Conservation (phyloP, 768 basidiomycete genomes). For the Cubamyces lactineus region DNA sequence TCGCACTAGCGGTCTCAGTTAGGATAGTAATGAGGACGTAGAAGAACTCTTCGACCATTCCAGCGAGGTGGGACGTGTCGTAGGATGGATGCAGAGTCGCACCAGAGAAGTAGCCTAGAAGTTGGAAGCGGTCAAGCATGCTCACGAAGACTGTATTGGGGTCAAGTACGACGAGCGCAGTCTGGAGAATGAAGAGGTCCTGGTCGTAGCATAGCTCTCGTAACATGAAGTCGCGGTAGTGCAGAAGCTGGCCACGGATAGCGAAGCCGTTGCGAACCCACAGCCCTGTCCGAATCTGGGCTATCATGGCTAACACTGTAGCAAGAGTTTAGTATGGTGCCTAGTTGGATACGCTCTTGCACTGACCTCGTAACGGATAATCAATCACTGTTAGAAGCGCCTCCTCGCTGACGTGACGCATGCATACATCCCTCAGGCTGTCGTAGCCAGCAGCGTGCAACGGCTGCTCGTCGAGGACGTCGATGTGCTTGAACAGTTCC, state of each 20-base stretch:
- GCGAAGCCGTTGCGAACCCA: conserved; percentile 99
- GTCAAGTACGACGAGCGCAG: conserved; percentile 75
- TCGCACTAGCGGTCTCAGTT: conserved; percentile 78
- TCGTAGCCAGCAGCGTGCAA: conserved; percentile 54
- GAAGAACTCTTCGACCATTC: conserved; percentile 92
- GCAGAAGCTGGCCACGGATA: conserved; percentile 91
- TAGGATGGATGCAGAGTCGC: conserved; percentile 58
- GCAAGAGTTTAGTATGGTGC: background rate
- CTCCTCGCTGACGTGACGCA: conserved; percentile 63
- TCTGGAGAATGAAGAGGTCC: conserved; percentile 89
- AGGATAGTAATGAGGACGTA: conserved; percentile 86
- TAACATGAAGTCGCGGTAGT: conserved; percentile 95
- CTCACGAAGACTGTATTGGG: conserved; percentile 81
- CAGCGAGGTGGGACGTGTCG: conserved; percentile 69
- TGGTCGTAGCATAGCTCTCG: conserved; percentile 97
- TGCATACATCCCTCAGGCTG: conserved; percentile 63
- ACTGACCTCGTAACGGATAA: conserved; percentile 84
- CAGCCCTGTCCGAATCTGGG: conserved; percentile 91
- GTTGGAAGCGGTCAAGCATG: conserved; percentile 88
- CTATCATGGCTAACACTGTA: conserved; percentile 89
- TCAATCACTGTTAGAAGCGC: conserved; percentile 80
- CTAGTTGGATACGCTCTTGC: background rate
- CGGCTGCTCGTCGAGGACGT: conserved; percentile 59
- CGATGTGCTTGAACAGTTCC: conserved; percentile 84
- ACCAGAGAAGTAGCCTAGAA: conserved; percentile 80